phyloP scores from a whole-genome alignment of 495 filamentous ascomycete species.

The Filosporella fistucella region DNA sequence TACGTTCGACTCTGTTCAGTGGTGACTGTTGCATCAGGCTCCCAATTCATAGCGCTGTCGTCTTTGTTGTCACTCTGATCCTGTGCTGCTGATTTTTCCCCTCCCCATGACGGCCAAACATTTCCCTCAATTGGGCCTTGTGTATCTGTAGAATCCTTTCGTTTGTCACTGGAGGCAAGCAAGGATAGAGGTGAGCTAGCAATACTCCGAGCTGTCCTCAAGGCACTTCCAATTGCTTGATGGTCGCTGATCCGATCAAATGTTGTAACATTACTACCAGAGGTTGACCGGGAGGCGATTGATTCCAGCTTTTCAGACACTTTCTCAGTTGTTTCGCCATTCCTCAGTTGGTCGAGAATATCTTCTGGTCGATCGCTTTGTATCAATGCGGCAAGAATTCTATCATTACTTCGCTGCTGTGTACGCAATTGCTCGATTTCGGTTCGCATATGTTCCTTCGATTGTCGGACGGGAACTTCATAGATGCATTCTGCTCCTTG shows the following conservation, averaged over 20 bases:
- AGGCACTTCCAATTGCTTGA: conserved; percentile 13
- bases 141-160: not conserved
- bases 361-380: conserved; percentile 40
- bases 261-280: conserved; percentile 1
- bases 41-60: conserved; percentile 13
- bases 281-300: too few species aligned
- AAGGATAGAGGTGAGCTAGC: conserved; percentile 2
- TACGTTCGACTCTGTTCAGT: not conserved
- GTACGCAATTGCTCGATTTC: conserved; percentile 46
- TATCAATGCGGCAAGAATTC: conserved; percentile 39
- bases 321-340: conserved; percentile 40
- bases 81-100: too few species aligned
- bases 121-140: not conserved
- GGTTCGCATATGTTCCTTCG: conserved; percentile 46
- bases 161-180: conserved; percentile 1
- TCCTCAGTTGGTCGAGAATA: conserved; percentile 40
- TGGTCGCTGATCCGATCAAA: conserved; percentile 9
- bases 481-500: conserved; percentile 47
- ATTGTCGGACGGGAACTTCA: conserved; percentile 48
- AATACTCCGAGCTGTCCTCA: conserved; percentile 3
- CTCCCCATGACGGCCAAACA: conserved; percentile 9
- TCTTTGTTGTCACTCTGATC: too few species aligned
- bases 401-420: conserved; percentile 39
- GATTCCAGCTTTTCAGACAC: conserved; percentile 43
- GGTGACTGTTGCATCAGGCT: conserved; percentile 6